A percentile compares a stretch with the other conserved stretches of the same genome.
These are phyloP conservation scores for Mortierella sp. DNA, from an alignment of 371 early-diverging fungal genomes.

Conservation along the genomic window DNA sequence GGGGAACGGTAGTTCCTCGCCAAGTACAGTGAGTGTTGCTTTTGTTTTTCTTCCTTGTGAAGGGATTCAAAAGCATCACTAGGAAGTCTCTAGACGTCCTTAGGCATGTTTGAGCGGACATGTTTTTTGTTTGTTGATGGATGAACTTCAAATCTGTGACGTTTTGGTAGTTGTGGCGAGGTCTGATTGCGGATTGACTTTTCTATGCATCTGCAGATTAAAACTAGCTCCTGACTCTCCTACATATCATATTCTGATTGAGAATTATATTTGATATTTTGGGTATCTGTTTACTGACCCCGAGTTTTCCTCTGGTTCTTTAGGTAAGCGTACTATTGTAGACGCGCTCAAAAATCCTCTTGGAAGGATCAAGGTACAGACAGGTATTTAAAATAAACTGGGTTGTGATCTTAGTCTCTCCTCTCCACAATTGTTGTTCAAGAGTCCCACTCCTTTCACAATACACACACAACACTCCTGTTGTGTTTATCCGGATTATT, in stretches of 20 bases:
- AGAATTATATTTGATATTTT: neutral
- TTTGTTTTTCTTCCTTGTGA: neutral
- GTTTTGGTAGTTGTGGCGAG: slow-evolving; percentile 11
- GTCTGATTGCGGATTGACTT: slow-evolving; percentile 27
- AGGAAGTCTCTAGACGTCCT: slow-evolving; percentile 44
- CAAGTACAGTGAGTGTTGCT: slow-evolving; percentile 39
- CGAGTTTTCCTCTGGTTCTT: neutral
- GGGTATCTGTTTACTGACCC: neutral
- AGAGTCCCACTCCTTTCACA: neutral
- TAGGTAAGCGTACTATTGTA: slow-evolving; percentile 43
- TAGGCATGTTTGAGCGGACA: slow-evolving; percentile 32
- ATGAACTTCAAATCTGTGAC: neutral
- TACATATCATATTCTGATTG: neutral
- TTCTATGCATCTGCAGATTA: slow-evolving; percentile 52
- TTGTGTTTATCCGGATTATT: neutral
- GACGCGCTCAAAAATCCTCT: slow-evolving; percentile 3
- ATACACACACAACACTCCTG: neutral
- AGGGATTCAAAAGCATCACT: neutral
- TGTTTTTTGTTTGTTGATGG: slow-evolving; percentile 15
- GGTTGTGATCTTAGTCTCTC: neutral
- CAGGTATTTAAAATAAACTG: slow-evolving; percentile 16
- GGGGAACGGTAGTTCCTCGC: slow-evolving; percentile 55
- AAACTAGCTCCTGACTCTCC: slow-evolving; percentile 57
- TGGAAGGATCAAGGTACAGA: neutral
- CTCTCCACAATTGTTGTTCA: neutral